Evolutionary conservation across 345 rosid genomes (phyloP).

Genomic region (Excoecaria cochinchinensis): DNA sequence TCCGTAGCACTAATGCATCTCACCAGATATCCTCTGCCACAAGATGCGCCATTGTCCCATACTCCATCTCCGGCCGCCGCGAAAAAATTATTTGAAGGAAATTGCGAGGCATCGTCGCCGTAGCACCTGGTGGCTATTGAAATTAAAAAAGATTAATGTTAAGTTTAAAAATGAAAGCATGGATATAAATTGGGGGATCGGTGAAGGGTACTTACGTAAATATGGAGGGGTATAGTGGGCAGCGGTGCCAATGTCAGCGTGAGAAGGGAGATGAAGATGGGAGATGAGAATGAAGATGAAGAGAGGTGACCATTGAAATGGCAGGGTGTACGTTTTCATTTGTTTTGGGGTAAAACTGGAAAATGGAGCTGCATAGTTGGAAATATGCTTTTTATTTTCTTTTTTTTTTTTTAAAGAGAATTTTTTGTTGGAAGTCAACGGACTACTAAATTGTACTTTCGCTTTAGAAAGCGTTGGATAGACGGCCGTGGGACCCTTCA

Average conservation of each 20-base stretch:
- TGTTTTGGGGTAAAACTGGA: too few relatives aligned
- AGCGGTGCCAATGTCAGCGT: slow-evolving; percentile 50
- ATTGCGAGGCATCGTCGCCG: slow-evolving; percentile 41
- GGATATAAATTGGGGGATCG: neutral
- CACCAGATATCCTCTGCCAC: slow-evolving; percentile 61
- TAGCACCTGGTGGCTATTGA: slow-evolving; percentile 46
- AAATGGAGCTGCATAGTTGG: too few relatives aligned
- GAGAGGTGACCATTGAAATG: neutral
- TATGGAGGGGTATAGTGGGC: slow-evolving; percentile 46
- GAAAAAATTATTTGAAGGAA: slow-evolving; percentile 55
- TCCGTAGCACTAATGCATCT: slow-evolving; percentile 53
- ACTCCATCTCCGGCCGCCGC: slow-evolving; percentile 69
- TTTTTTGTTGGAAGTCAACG: too few relatives aligned
- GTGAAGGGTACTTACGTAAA: slow-evolving; percentile 39
- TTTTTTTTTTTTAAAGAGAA: too few relatives aligned
- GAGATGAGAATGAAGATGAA: slow-evolving; percentile 3
- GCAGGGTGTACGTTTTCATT: neutral
- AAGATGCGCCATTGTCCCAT: slow-evolving; percentile 70
- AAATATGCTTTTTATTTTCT: too few relatives aligned
- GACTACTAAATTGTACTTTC: too few relatives aligned
- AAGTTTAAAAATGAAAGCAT: neutral
- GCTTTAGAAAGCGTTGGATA: too few relatives aligned
- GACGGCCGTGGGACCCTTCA: too few relatives aligned
- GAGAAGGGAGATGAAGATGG: neutral
- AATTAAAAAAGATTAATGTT: neutral